Evolutionary conservation across 2,329 filamentous ascomycete species (phyloP), one percentile per base, ranked within the genome.

Genomic region (Botryosphaeria dothidea): DNA sequence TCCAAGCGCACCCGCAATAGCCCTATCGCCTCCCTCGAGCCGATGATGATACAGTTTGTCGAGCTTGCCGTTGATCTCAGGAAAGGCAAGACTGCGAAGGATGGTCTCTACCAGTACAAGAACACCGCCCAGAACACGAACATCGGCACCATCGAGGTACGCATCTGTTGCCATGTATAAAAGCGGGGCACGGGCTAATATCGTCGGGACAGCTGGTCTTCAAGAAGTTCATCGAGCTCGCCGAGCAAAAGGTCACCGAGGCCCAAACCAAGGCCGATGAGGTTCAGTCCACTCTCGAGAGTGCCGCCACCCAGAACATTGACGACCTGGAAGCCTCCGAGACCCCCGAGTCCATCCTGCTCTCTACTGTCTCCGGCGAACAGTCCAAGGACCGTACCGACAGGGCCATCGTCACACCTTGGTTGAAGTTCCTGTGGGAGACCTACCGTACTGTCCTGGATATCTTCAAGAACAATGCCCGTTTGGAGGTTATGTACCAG

Each of bases 121-220:
- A 99, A 99, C 81, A 98, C 97, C 71, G 94, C 93, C 64, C 95
- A 99, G 81, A 99, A 99, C 83, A 97, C 94, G 72, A 98, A 98
- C 78, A 93, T 99, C 71, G 93, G 88, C 73, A 99, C 95, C 67
- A 99, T 99, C 78, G 95, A 98, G 88, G 91, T 92, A 82, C 67
- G 78, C 61, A n/a, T n/a, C 8, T 38, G 58, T 49, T 21, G 57
- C 60, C 8, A 41, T 11, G 9, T 17, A 23, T 49, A 31, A 25
- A 31, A 49, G 36, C 23, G 69, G 57, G 27, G 19, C 45, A 29
- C 19, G 3, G 45, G 38, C 63, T 65, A 34, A 65, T 34, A 43
- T 21, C 25, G 46, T 38, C 19, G 31, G 29, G 56, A 64, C 60
- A 79, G 77, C 84, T 96, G 72, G 95, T 99, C 70, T 87, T 99